Evolutionary conservation across 192 early-diverging fungal genomes (phyloP), one percentile per base, ranked within the genome.

Genomic region (Coemansia nantahalensis): DNA sequence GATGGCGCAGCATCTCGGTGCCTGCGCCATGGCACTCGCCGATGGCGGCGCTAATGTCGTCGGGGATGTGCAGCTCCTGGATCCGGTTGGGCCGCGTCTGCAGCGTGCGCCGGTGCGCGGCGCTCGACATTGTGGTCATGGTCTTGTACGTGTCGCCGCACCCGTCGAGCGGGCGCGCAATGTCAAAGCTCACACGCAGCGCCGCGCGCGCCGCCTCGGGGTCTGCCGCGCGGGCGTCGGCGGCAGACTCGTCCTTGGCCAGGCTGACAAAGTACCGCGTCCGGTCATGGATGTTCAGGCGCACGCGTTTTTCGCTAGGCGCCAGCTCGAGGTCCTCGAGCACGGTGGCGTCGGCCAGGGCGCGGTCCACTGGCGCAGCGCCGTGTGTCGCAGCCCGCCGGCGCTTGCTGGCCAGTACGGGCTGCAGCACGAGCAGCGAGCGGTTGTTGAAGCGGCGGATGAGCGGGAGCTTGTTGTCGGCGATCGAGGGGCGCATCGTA

Each of bases 391-490:
- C 22, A 41, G 42, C 30, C n/a, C 40, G 33, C 45, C 45, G 48
- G 41, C 51, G 60, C 50, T 74, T 68, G 48, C 48, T 62, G 36
- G 30, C 71, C 7, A 57, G 38, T 12, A 72, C 75, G 48, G 82
- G 66, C 21, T 65, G 48, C 47, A 98, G 62, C 4, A 96, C 87
- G 7, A 86, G 72, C 61, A 86, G 82, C 4, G 91, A 90, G 50
- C 95, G 93, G 38, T 90, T 84, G 56, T 98, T 98, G 59, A 93
- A 92, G 21, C 87, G 65, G 39, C 92, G 65, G 48, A 98, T 88
- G 16, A 98, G 74, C 11, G 91, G 82, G 43, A 69, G 54, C 39
- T 90, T 80, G 14, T 79, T 80, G n/a, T 88, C 78, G 19, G 51
- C 59, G 16, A 62, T 31, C 18, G 89, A 86, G 0, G 91, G 68